phyloP scores from a whole-genome alignment of 129 eudicot species.

The Escallonia herrerae region DNA sequence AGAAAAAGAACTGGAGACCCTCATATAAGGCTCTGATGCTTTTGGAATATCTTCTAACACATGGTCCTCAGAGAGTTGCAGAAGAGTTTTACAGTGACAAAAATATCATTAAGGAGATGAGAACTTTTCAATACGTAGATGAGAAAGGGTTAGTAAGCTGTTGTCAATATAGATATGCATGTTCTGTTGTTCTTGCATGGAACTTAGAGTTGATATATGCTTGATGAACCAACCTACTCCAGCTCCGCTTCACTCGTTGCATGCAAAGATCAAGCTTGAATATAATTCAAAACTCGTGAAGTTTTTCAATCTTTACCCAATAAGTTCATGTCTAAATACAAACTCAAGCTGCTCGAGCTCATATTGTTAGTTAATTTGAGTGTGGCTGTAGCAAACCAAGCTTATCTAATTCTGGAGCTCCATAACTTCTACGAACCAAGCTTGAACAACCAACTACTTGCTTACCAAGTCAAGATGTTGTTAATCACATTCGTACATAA shows the following conservation, averaged over 20 bases:
- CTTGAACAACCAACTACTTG: too few relatives aligned
- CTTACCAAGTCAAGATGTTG: too few relatives aligned
- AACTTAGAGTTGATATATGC: too few relatives aligned
- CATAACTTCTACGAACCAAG: too few relatives aligned
- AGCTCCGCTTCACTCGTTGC: background rate
- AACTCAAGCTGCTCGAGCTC: too few relatives aligned
- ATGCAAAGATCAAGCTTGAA: background rate
- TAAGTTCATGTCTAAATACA: too few relatives aligned
- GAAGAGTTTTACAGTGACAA: slow-evolving; percentile 62
- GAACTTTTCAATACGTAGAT: slow-evolving; percentile 42
- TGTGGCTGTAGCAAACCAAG: too few relatives aligned
- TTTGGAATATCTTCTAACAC: slow-evolving; percentile 69
- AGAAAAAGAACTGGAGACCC: slow-evolving; percentile 49
- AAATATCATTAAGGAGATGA: slow-evolving; percentile 55
- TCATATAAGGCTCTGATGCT: slow-evolving; percentile 53
- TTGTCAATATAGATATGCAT: background rate
- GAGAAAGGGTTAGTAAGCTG: slow-evolving; percentile 42
- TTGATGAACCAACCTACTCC: background rate
- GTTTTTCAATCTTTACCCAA: too few relatives aligned
- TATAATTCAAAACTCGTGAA: too few relatives aligned
- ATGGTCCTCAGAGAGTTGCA: slow-evolving; percentile 66
- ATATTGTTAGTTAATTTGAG: too few relatives aligned
- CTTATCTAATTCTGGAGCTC: too few relatives aligned
- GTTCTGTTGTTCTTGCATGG: background rate
- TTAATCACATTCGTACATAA: too few relatives aligned